phyloP scores from a whole-genome alignment of 495 filamentous ascomycete species.

The Hypoxylon fragiforme region DNA sequence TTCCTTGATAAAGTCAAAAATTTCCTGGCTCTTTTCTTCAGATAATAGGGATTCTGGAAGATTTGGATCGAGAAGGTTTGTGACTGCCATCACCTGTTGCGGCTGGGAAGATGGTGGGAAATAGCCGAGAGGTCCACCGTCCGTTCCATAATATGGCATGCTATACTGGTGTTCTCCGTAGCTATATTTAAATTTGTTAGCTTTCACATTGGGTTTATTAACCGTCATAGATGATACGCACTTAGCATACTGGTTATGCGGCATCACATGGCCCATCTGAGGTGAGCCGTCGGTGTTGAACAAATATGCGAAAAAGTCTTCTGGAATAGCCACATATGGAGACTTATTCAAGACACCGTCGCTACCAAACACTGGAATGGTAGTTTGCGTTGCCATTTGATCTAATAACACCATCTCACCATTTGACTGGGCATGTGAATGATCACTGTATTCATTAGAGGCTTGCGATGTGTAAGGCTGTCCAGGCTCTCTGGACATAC shows the following conservation, averaged over 20 bases:
- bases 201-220: not conserved
- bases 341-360: conserved; percentile 79
- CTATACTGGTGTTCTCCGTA: conserved; percentile 56
- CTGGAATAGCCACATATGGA: conserved; percentile 80
- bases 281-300: conserved; percentile 69
- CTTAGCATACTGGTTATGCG: conserved; percentile 52
- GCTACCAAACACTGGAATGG: conserved; percentile 81
- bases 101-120: conserved; percentile 56
- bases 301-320: conserved; percentile 89
- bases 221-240: conserved; percentile 33
- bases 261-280: conserved; percentile 47
- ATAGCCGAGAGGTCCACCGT: conserved; percentile 53
- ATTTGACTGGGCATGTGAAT: conserved; percentile 49
- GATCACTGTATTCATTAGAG: conserved; percentile 48
- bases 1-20: conserved; percentile 82
- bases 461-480: conserved; percentile 45
- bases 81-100: conserved; percentile 86
- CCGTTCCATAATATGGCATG: conserved; percentile 52
- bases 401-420: conserved; percentile 64
- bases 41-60: conserved; percentile 79
- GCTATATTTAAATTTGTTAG: conserved; percentile 40
- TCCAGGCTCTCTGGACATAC: conserved; percentile 30
- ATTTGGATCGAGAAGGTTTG: conserved; percentile 81
- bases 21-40: conserved; percentile 80
- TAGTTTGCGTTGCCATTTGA: conserved; percentile 65